Percentiles rank a stretch among this genome's conserved stretches.
phyloP scores from a whole-genome alignment of 2,329 filamentous ascomycete genomes.

The Amesomyces nigricolor region DNA sequence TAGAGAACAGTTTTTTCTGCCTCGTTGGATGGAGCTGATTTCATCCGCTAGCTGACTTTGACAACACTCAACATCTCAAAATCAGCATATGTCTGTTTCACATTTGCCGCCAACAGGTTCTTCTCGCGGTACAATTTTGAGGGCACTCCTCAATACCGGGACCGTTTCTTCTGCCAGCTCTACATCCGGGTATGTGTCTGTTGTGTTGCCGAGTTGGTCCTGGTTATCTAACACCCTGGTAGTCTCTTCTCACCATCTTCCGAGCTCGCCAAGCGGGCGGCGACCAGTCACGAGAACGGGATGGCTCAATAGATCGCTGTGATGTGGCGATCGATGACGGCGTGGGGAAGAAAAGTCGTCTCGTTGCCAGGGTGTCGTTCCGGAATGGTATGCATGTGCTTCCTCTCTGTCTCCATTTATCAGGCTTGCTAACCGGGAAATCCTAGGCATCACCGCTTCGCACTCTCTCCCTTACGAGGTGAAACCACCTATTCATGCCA shows the following conservation, averaged over 20 bases:
- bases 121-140: constrained; percentile 68
- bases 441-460: constrained; percentile 64
- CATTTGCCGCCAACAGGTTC: constrained; percentile 61
- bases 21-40: not conserved
- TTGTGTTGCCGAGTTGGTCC: not conserved
- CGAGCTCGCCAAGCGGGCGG: constrained; percentile 53
- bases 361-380: constrained; percentile 68
- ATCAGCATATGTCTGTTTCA: constrained; percentile 70
- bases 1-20: constrained; percentile 30
- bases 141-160: constrained; percentile 44
- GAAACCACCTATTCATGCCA: constrained; percentile 67
- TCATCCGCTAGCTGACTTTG: constrained; percentile 54
- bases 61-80: constrained; percentile 76
- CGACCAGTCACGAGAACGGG: constrained; percentile 57
- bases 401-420: not conserved
- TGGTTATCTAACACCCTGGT: constrained; percentile 5
- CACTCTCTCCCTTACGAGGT: constrained; percentile 72
- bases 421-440: constrained; percentile 21
- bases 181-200: constrained; percentile 55
- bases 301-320: constrained; percentile 67
- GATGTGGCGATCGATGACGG: constrained; percentile 70
- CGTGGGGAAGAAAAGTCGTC: constrained; percentile 63
- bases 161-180: constrained; percentile 68
- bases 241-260: constrained; percentile 69
- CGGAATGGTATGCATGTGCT: constrained; percentile 54